A percentile compares a stretch with the other conserved stretches of the same genome.
Evolutionary conservation across 768 basidiomycete species (phyloP).

Genomic region (Xerocomellus intermedius): DNA sequence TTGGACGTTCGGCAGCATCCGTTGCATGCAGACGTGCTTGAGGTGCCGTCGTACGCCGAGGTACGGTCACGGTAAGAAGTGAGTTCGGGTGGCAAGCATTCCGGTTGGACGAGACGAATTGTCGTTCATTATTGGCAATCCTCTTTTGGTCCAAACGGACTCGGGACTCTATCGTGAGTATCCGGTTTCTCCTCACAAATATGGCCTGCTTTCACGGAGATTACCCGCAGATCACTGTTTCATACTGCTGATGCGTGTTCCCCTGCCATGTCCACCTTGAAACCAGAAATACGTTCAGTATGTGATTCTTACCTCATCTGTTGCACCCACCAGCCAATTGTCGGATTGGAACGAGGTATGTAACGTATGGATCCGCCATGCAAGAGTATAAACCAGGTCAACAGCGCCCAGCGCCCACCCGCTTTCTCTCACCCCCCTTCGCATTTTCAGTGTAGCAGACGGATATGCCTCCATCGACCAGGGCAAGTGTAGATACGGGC

Average conservation of each 20-base stretch:
- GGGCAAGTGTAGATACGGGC: background rate
- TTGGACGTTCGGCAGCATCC: constrained; percentile 1
- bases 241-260: too few species aligned
- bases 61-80: background rate
- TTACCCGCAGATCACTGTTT: too few species aligned
- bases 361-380: background rate
- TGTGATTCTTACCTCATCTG: too few species aligned
- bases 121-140: too few species aligned
- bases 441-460: background rate
- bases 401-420: too few species aligned
- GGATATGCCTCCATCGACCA: constrained; percentile 11
- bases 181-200: too few species aligned
- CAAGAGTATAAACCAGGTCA: background rate
- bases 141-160: too few species aligned
- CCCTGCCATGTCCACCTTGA: too few species aligned
- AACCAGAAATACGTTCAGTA: too few species aligned
- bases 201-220: too few species aligned
- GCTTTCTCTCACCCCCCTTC: background rate
- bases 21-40: constrained; percentile 14
- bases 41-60: constrained; percentile 8
- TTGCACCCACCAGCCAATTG: too few species aligned
- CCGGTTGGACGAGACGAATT: background rate
- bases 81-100: constrained; percentile 20
- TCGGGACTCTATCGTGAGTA: too few species aligned
- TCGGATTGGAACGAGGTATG: background rate